Percentiles rank a stretch among this genome's conserved stretches.
Evolutionary conservation across 2,329 filamentous ascomycete species (phyloP).

Genomic region (Penicillium sp.): DNA sequence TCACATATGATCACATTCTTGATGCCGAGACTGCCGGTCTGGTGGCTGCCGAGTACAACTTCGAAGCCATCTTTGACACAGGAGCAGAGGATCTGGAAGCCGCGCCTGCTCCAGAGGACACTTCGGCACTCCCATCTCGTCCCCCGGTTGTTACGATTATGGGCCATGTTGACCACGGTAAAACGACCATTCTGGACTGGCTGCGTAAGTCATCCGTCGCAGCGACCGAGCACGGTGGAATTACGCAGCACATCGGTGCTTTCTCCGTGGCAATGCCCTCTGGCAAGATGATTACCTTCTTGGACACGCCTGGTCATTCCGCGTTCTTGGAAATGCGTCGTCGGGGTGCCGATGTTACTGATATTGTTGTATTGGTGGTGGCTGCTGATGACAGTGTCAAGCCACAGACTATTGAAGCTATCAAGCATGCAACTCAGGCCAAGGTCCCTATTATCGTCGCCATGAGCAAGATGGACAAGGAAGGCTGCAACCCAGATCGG

Average conservation of each 20-base stretch:
- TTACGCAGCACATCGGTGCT: conserved; percentile 96
- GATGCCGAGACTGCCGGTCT: conserved; percentile 85
- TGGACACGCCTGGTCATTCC: conserved; percentile 93
- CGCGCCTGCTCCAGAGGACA: conserved; percentile 63
- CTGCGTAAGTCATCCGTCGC: conserved; percentile 88
- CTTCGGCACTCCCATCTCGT: conserved; percentile 60
- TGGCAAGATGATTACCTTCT: conserved; percentile 87
- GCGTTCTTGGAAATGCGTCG: conserved; percentile 95
- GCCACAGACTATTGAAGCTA: conserved; percentile 90
- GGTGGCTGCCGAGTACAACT: conserved; percentile 88
- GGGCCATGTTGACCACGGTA: conserved; percentile 98
- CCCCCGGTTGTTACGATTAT: conserved; percentile 98
- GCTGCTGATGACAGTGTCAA: conserved; percentile 97
- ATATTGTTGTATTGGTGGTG: conserved; percentile 93
- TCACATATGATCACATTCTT: conserved; percentile 75
- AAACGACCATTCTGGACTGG: conserved; percentile 92
- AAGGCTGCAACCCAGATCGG: conserved; percentile 68
- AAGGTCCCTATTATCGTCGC: conserved; percentile 95
- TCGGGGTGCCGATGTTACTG: conserved; percentile 89
- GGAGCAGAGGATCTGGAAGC: conserved; percentile 65
- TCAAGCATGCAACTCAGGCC: conserved; percentile 83
- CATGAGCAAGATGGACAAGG: conserved; percentile 94
- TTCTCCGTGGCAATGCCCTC: conserved; percentile 85
- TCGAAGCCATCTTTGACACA: conserved; percentile 69
- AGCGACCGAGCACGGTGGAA: conserved; percentile 87